Evolutionary conservation across 768 basidiomycete genomes (phyloP).

Genomic region (Pleurotus giganteus): DNA sequence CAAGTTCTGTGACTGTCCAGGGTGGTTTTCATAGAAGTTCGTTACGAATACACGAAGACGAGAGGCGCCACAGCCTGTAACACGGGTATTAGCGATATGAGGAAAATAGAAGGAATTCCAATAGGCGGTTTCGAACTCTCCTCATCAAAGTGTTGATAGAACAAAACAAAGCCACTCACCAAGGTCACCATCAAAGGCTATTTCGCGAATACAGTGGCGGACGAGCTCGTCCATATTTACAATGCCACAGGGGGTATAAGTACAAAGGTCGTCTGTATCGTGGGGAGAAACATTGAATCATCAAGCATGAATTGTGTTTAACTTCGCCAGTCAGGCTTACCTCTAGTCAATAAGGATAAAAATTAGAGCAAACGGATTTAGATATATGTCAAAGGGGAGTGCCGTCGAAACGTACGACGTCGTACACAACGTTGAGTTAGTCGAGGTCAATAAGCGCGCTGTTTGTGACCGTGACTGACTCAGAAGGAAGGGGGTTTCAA

Average conservation of each 20-base stretch:
- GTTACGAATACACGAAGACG: conserved; percentile 68
- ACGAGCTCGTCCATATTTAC: conserved; percentile 77
- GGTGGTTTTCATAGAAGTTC: conserved; percentile 55
- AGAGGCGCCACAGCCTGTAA: conserved; percentile 69
- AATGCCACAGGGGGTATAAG: background rate
- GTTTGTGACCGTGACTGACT: background rate
- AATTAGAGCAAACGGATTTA: too few relatives aligned
- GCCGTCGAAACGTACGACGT: too few relatives aligned
- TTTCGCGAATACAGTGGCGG: conserved; percentile 79
- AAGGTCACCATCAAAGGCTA: conserved; percentile 88
- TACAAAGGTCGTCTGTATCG: background rate
- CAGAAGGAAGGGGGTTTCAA: background rate
- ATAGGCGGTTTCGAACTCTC: conserved; percentile 45
- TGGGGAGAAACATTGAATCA: background rate
- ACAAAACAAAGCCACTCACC: conserved; percentile 53
- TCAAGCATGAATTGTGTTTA: too few relatives aligned
- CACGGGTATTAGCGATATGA: conserved; percentile 13
- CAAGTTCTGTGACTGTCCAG: conserved; percentile 43
- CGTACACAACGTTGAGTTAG: too few relatives aligned
- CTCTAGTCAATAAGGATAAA: too few relatives aligned
- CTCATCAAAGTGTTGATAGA: conserved; percentile 13
- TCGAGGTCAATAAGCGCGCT: background rate
- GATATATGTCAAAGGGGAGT: too few relatives aligned
- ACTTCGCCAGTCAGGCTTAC: too few relatives aligned
- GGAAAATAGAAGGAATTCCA: conserved; percentile 16